Conservation (phyloP, 1,284 basidiomycete species). For the Irpex lacteus region DNA sequence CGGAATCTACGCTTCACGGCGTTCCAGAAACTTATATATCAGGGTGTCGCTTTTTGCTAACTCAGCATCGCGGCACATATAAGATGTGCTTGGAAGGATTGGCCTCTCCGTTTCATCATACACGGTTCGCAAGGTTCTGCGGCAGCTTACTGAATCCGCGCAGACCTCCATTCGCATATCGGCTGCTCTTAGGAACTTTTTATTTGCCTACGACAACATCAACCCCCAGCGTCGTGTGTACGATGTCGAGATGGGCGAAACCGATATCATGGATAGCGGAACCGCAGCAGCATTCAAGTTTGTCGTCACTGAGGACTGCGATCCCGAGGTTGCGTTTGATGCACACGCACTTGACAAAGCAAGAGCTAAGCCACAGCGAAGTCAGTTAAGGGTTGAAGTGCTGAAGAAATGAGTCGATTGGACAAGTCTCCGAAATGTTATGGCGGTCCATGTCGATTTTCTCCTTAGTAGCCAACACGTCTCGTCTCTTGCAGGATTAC, state of each 20-base stretch:
- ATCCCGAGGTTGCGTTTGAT: conserved; percentile 8
- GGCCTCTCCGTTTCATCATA: conserved; percentile 17
- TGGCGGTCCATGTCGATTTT: neutral
- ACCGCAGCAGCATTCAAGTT: conserved; percentile 17
- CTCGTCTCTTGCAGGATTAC: neutral
- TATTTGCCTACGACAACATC: conserved; percentile 25
- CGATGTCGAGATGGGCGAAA: conserved; percentile 16
- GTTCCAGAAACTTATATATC: conserved; percentile 7
- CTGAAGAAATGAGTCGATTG: neutral
- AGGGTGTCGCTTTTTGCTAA: conserved; percentile 9
- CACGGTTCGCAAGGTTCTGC: conserved; percentile 12
- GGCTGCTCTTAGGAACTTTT: conserved; percentile 5
- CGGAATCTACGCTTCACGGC: conserved; percentile 5
- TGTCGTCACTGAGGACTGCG: conserved; percentile 17
- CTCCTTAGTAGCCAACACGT: conserved; percentile 5
- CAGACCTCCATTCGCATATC: conserved; percentile 1
- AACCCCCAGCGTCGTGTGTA: conserved; percentile 22
- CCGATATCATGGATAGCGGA: conserved; percentile 19
- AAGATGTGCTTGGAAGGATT: conserved; percentile 4
- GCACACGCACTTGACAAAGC: neutral
- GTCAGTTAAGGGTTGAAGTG: neutral
- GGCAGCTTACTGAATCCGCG: conserved; percentile 11
- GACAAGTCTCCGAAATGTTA: neutral
- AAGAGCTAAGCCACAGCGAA: no score
- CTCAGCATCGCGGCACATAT: neutral